Base-by-base conservation (phyloP, 2,329 filamentous ascomycete species). In the Macrophomina pseudophaseolina region DNA sequence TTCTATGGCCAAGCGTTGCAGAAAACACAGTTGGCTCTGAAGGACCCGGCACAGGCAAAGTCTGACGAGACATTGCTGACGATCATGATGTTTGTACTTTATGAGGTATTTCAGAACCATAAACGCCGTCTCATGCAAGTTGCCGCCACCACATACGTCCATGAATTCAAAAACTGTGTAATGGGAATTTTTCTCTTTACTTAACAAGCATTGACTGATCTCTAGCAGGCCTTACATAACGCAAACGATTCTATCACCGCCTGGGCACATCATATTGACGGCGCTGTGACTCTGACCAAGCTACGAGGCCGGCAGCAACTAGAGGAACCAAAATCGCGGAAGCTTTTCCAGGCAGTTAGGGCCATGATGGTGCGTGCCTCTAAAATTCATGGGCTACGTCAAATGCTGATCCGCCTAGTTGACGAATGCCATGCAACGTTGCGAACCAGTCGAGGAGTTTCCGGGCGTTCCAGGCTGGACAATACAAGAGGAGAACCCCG, bases 181-280 rank as follows among this genome's bases (percentile, higher is more conserved):
- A 48, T 35, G 7, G 11, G 12, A 6, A n/a, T 56, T 38, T 35
- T 9, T 44, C 30, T 46, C 28, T 53, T 33, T 23, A 12, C 49
- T n/a, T 6, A 14, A 54, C 33, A 14, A 14, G 12, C 28, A 33
- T 60, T 35, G 3, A 35, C 33, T 56, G 23, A 64, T 48, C 4
- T 9, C 32, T 11, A 11, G 5, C 44, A 80, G 77, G 76, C 76
- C 6, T 78, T 80, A 54, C 77, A 76, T 71, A 74, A 74, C 9
- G 79, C 75, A 5, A 73, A 76, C 53, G 73, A 77, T 49, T 75
- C 75, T 1, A 77, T 78, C 23, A 73, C 72, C 4, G 64, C 75
- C 2, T 80, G 79, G 79, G 75, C 72, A 7, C 75, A 78, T 23
- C 79, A 80, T 60, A 76, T 80, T 30, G 78, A 80, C 56, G 79